Percentiles rank a stretch among this genome's conserved stretches.
Conservation (phyloP, 2,329 filamentous ascomycete genomes). For the Fragosphaeria purpurea region DNA sequence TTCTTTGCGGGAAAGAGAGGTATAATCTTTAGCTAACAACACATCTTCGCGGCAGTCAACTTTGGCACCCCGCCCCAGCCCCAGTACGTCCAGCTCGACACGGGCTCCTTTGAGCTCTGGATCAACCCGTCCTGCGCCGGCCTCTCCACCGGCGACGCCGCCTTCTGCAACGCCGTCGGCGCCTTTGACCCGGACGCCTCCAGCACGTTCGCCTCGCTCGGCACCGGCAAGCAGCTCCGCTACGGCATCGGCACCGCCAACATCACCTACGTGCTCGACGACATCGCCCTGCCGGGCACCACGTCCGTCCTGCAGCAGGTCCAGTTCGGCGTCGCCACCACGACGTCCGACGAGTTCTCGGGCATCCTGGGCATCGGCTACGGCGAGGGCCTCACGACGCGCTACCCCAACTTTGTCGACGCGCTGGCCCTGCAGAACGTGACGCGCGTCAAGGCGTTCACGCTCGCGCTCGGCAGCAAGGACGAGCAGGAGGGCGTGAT, state of each 20-base stretch:
- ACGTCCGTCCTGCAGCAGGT: conserved; percentile 36
- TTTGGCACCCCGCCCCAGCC: conserved; percentile 45
- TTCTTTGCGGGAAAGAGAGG: too few species aligned
- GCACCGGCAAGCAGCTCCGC: conserved; percentile 28
- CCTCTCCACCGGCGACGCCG: conserved; percentile 30
- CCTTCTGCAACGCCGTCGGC: conserved; percentile 37
- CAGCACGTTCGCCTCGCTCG: conserved; percentile 24
- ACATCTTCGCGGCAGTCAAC: conserved; percentile 24
- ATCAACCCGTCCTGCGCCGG: conserved; percentile 49
- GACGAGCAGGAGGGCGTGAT: conserved; percentile 51
- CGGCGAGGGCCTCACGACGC: conserved; percentile 34
- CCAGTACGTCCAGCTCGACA: conserved; percentile 47
- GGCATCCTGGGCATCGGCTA: conserved; percentile 71
- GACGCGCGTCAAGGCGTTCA: conserved; percentile 53
- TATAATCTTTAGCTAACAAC: too few species aligned
- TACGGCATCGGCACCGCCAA: conserved; percentile 44
- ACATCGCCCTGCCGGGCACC: conserved; percentile 31
- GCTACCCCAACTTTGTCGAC: conserved; percentile 43
- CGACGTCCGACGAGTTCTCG: conserved; percentile 35
- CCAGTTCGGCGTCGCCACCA: conserved; percentile 56
- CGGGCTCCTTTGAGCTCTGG: conserved; percentile 52
- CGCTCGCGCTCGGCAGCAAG: conserved; percentile 54
- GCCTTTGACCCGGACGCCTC: conserved; percentile 34
- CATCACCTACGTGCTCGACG: conserved; percentile 40
- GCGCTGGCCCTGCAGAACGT: conserved; percentile 38